Base-by-base conservation (phyloP, 202 grass and related monocot species). In the Setaria viridis region DNA sequence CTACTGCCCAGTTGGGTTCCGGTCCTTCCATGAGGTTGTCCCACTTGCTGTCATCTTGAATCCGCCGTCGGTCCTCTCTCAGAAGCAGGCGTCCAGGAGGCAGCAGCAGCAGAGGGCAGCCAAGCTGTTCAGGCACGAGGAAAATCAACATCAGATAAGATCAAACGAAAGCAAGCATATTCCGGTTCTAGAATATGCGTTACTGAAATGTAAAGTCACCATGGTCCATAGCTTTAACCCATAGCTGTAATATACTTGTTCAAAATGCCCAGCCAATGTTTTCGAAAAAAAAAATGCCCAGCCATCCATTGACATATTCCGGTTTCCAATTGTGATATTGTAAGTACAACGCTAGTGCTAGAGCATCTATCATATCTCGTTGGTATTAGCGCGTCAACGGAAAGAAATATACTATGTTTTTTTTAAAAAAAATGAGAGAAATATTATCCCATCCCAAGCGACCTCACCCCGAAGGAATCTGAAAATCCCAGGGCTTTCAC, bases 41-140 rank as follows among this genome's bases (percentile, higher is more conserved):
- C 25, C 25, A 25, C 25, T 25, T 25, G 25, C 25, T 25, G 25
- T 25, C 60, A 30, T 11, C 74, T 20, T n/a, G 25, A 19, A 6
- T 64, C 19, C 55, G 46, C 3, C 63, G 55, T 20, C 73, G 15
- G 7, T 2, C 8, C 16, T 46, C 76, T 5, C 6, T 91, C 82
- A 95, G 78, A 98, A 95, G 87, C 95, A 98, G 62, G 91, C 91
- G 35, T 98, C 95, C 87, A 98, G 87, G 11, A 98, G 85, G 80
- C 95, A 98, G 74, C 95, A 95, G 74, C 95, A 98, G 80, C 93
- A 95, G 29, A 98, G 93, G 39, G 95, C 95, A 25, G 95, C 95
- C 80, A 98, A 88, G 83, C 95, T 98, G 91, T 85, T 65, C 20
- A 39, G 66, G 25, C 37, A 43, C 63, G 76, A 37, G 56, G 2